Evolutionary conservation across 768 basidiomycete genomes (phyloP).

Genomic region (Lentinula edodes): DNA sequence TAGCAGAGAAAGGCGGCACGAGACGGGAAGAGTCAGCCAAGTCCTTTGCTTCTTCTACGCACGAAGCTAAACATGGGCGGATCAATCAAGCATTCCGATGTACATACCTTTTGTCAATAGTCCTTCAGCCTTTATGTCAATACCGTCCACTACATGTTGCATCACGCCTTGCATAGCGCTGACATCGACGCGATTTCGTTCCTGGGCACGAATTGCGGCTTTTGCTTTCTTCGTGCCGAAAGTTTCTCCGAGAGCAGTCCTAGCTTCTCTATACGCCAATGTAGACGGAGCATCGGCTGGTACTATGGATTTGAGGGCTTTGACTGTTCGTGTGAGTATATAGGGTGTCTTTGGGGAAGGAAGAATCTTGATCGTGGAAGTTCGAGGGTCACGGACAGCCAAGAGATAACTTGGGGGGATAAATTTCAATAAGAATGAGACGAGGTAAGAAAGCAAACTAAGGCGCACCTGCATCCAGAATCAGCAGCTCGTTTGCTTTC

Average conservation of each 20-base stretch:
- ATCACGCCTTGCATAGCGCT: conserved; percentile 82
- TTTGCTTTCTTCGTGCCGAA: conserved; percentile 97
- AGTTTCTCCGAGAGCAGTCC: conserved; percentile 79
- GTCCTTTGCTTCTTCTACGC: conserved; percentile 61
- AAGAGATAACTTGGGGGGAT: conserved; percentile 64
- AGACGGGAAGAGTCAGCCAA: conserved; percentile 59
- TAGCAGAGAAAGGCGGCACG: conserved; percentile 68
- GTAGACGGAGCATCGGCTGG: conserved; percentile 44
- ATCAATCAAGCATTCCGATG: not conserved
- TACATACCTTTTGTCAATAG: conserved; percentile 65
- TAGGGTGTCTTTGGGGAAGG: conserved; percentile 60
- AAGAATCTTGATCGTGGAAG: conserved; percentile 63
- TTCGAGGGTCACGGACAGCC: conserved; percentile 75
- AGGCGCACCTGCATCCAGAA: conserved; percentile 62
- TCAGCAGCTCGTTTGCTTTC: conserved; percentile 44
- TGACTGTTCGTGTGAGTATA: conserved; percentile 73
- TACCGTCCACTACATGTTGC: conserved; percentile 76
- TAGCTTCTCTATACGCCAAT: conserved; percentile 53
- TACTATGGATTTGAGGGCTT: conserved; percentile 68
- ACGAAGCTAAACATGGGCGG: conserved; percentile 4
- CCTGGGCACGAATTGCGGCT: conserved; percentile 74
- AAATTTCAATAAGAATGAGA: conserved; percentile 1
- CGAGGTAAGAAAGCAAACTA: not conserved
- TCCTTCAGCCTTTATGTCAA: conserved; percentile 65
- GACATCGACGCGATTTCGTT: conserved; percentile 88